Evolutionary conservation across 2,329 filamentous ascomycete genomes (phyloP).

Genomic region (Zalaria sp.): DNA sequence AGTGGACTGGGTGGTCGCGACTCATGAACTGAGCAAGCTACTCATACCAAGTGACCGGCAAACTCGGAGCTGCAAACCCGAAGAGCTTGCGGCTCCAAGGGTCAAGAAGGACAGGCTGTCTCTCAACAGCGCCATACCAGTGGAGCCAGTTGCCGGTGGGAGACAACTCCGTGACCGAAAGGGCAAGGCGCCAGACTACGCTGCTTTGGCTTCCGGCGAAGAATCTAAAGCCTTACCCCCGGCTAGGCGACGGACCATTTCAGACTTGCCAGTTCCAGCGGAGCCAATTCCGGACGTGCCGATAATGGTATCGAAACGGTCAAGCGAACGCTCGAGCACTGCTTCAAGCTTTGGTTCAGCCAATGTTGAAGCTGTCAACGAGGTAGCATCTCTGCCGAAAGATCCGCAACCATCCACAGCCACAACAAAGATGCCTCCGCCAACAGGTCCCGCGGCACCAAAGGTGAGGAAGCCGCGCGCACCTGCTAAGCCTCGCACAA

Average conservation of each 20-base stretch:
- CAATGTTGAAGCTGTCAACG: neutral
- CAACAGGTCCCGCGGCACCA: neutral
- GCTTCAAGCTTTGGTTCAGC: neutral
- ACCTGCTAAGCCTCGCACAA: slow-evolving; percentile 7
- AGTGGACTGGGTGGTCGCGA: slow-evolving; percentile 73
- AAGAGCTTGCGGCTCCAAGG: slow-evolving; percentile 55
- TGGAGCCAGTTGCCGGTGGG: slow-evolving; percentile 36
- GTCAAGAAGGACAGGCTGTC: slow-evolving; percentile 49
- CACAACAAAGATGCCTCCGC: neutral
- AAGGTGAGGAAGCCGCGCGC: slow-evolving; percentile 15
- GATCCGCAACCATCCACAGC: neutral
- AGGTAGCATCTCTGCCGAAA: slow-evolving; percentile 9
- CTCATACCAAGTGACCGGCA: slow-evolving; percentile 65
- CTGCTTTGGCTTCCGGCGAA: slow-evolving; percentile 3
- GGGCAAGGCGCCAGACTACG: slow-evolving; percentile 33
- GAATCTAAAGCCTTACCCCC: neutral
- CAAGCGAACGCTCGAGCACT: slow-evolving; percentile 3
- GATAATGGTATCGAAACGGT: neutral
- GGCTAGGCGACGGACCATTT: slow-evolving; percentile 6
- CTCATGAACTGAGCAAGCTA: slow-evolving; percentile 67
- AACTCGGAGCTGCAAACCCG: slow-evolving; percentile 59
- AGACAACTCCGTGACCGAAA: slow-evolving; percentile 65
- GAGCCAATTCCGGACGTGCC: neutral
- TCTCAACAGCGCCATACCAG: slow-evolving; percentile 20
- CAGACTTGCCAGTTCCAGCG: slow-evolving; percentile 3